These are phyloP conservation scores for Aspergillus sclerotiicarbonarius DNA, from an alignment of 495 filamentous ascomycete genomes.

Conservation along the genomic window DNA sequence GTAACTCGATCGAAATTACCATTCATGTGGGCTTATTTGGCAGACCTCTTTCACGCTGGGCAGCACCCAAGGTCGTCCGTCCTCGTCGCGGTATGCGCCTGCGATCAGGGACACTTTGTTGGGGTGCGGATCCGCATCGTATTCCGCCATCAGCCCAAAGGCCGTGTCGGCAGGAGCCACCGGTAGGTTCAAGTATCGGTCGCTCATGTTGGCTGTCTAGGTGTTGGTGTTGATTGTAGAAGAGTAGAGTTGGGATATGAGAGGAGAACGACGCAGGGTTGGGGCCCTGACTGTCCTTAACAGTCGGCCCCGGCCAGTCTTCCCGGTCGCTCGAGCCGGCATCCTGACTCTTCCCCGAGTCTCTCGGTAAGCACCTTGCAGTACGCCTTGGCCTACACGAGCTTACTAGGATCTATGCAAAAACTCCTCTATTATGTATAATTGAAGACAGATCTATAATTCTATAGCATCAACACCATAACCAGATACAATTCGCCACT, in stretches of 20 bases:
- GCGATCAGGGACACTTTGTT: slow-evolving; percentile 25
- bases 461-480: too few species aligned
- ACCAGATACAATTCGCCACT: too few species aligned
- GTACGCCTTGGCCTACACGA: neutral
- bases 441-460: too few species aligned
- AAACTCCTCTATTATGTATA: neutral
- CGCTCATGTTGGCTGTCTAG: neutral
- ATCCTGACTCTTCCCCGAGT: neutral
- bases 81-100: slow-evolving; percentile 33
- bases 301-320: too few species aligned
- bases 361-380: neutral
- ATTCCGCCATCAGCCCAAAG: slow-evolving; percentile 18
- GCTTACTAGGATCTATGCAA: neutral
- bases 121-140: slow-evolving; percentile 2
- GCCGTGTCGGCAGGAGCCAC: slow-evolving; percentile 12
- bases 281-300: neutral
- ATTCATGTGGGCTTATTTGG: too few species aligned
- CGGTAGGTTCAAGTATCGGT: neutral
- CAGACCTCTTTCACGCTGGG: slow-evolving; percentile 25
- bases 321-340: too few species aligned
- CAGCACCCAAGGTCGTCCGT: slow-evolving; percentile 33
- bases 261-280: neutral
- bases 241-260: neutral
- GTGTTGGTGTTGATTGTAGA: neutral
- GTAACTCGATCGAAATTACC: neutral